Evolutionary conservation across 2,329 filamentous ascomycete genomes (phyloP), one percentile per base, ranked within the genome.

Genomic region (Cladosporium sphaerospermum): DNA sequence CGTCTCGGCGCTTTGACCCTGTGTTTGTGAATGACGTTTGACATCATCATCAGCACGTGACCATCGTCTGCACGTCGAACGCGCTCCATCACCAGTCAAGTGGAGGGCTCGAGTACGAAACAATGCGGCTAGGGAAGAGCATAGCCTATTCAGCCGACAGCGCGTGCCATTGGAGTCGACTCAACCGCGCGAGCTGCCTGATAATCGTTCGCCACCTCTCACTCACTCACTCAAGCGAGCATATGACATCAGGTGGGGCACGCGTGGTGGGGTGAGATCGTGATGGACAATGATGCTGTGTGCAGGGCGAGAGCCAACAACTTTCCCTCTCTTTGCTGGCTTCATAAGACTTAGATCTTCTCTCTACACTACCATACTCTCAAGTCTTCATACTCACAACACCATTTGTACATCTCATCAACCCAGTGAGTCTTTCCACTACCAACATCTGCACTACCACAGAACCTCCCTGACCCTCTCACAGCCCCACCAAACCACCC

Each of bases 181-280:
- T 28, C 34, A 14, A 6, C 18, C 7, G 45, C 9, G 18, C 14
- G 37, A 7, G 28, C 7, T 47, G 45, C 45, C 16, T 47, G 45
- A 39, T 31, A 28, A 16, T 47, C 33, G 34, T 43, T 43, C 41
- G 41, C 19, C 19, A 23, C 28, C 16, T 13, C 33, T 47, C 34
- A 39, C 31, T 28, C 23, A 28, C 23, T 28, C 23, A 28, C 33
- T 16, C 31, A 47, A 47, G 45, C 45, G 45, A 47, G 34, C 33
- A 39, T 19, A 47, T 47, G 45, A 47, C 45, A 47, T 47, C 45
- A 47, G 34, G 45, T 47, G 45, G 45, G 45, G 45, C 45, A 10
- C 19, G 45, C 45, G 34, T 40, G 45, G 45, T 47, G 45, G 45
- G 45, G 45, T 45, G 45, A 37, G 34, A 45, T 45, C 19, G 34